Evolutionary conservation across 2,329 filamentous ascomycete species (phyloP), one percentile per base, ranked within the genome.

Genomic region (Aspergillus ustus): DNA sequence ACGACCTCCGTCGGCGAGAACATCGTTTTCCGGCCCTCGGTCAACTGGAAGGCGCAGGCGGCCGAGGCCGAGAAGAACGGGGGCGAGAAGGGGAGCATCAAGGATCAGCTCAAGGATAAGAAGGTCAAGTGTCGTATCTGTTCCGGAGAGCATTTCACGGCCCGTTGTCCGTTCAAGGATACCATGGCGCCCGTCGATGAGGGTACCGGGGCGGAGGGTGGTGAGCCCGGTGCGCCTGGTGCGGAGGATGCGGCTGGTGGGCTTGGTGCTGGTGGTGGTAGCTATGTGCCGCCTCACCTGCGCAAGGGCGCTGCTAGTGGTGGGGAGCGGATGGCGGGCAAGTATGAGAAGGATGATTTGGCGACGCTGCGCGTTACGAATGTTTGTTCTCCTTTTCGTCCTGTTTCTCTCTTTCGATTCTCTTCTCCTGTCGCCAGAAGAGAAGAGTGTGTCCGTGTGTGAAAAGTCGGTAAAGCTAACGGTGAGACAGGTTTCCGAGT

Each of bases 71-170:
- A 82, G 74, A 81, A 82, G 77, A 77, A 75, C 22, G 78, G 77
- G 53, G 73, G 74, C 64, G 78, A 79, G 82, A 86, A 87, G 81
- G 87, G 88, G 75, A 81, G 83, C 75, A 84, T 88, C 80, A 85
- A 87, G 77, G 83, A 86, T 65, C 82, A 85, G 73, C 85, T 98
- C 75, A 96, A 95, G 87, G 93, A 97, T 84, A 97, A 97, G 88
- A 96, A 97, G 84, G 96, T 99, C 85, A 98, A 98, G 87, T 99
- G 95, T 82, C 91, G 95, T 86, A 98, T 99, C 78, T 99, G 95
- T 84, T 91, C 89, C 77, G 95, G 94, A 77, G 95, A 99, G 85
- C 95, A 99, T 88, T 99, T 98, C 85, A 99, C 95, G 46, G 94
- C 94, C 70, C 90, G 95, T 79, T 99, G 95, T 88, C 95, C 95